Evolutionary conservation across 2,329 filamentous ascomycete genomes (phyloP), one percentile per base, ranked within the genome.

Genomic region (Penicillium thymicola): DNA sequence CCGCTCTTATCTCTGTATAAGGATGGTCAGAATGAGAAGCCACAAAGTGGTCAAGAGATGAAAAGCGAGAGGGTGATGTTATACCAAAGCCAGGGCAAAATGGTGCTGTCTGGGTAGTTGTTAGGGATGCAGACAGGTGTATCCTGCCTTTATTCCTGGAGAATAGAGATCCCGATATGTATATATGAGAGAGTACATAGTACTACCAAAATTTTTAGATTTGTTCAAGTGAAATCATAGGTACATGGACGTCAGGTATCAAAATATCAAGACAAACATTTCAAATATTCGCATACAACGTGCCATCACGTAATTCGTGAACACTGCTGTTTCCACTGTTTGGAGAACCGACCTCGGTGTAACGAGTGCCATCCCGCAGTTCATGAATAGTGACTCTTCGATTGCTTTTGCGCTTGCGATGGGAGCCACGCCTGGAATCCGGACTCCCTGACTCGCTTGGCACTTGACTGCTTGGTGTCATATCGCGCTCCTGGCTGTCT

Each of bases 281-380:
- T 73, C 60, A 75, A 30, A 70, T 60, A 67, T 76, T 72, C 9
- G 73, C 72, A 66, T 77, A 77, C 16, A 76, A 66, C 4, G 75
- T 77, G 11, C 75, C 75, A 63, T 77, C 75, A 14, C 75, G 66
- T 27, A 77, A 58, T 45, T 77, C 74, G 61, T 77, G 75, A 44
- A 77, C 76, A 56, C 69, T 73, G 36, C 65, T 72, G 18, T 27
- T 52, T 16, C 54, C 16, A 52, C 64, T 66, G 25, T 68, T 67
- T 10, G 73, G 69, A 18, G 74, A 76, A 6, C 74, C 75, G 51
- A 73, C 68, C 59, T 77, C 75, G 0, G 72, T 69, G 57, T 77
- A 77, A 37, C 70, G 69, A 55, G 68, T 70, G n/a, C 75, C 75
- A 63, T 76, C 71, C 55, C 75, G 66, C 40, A 77, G 60, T 60